phyloP scores from a whole-genome alignment of 768 basidiomycete genomes.

The Suillus subalutaceus region DNA sequence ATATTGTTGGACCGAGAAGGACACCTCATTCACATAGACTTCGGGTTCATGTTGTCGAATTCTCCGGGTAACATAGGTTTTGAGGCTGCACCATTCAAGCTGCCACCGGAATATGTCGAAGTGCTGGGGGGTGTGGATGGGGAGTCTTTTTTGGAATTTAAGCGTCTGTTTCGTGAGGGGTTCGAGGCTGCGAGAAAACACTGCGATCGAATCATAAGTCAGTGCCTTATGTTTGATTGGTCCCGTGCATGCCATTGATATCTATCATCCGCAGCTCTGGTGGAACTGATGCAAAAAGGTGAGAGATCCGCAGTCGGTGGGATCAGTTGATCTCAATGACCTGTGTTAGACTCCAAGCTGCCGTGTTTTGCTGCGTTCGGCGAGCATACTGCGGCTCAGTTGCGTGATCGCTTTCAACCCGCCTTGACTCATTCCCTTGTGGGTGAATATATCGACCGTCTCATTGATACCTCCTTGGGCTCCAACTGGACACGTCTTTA shows the following conservation, averaged over 20 bases:
- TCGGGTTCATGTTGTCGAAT: slow-evolving; percentile 97
- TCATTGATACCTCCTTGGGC: slow-evolving; percentile 89
- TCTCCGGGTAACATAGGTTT: slow-evolving; percentile 98
- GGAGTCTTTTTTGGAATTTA: slow-evolving; percentile 82
- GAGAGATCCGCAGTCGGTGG: slow-evolving; percentile 15
- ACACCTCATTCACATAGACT: slow-evolving; percentile 95
- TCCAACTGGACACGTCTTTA: slow-evolving; percentile 96
- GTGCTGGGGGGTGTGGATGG: slow-evolving; percentile 87
- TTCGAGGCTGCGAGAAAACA: slow-evolving; percentile 95
- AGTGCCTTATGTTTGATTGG: slow-evolving; percentile 28
- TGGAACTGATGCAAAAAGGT: slow-evolving; percentile 99
- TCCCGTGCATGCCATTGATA: slow-evolving; percentile 9
- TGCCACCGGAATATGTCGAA: slow-evolving; percentile 93
- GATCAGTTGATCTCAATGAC: slow-evolving; percentile 16
- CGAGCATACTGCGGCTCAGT: slow-evolving; percentile 84
- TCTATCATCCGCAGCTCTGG: slow-evolving; percentile 59
- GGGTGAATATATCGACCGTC: slow-evolving; percentile 84
- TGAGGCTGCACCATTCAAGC: slow-evolving; percentile 99
- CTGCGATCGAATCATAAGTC: slow-evolving; percentile 93
- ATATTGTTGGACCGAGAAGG: slow-evolving; percentile 96
- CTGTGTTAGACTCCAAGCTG: slow-evolving; percentile 71
- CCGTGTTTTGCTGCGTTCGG: slow-evolving; percentile 92
- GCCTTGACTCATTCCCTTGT: slow-evolving; percentile 82
- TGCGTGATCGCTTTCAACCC: slow-evolving; percentile 94
- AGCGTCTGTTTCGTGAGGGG: slow-evolving; percentile 84